Percentiles rank a stretch among this genome's conserved stretches.
These are phyloP conservation scores for Umbelopsis vinacea DNA, from an alignment of 192 early-diverging fungal genomes.

Conservation along the genomic window DNA sequence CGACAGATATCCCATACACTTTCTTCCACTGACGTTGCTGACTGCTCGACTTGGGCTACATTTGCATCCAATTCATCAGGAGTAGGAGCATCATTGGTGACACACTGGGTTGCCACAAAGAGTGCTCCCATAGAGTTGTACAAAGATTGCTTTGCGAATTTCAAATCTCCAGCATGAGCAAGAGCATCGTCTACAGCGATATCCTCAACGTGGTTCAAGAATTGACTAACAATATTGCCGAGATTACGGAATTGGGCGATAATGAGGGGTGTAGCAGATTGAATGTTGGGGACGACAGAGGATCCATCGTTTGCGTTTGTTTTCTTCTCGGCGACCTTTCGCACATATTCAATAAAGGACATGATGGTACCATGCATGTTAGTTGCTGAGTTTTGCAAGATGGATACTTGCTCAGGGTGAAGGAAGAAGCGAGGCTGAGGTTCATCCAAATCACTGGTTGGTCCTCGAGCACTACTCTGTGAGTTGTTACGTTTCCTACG, in stretches of 20 bases:
- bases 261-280: constrained; percentile 32
- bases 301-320: not conserved
- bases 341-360: constrained; percentile 9
- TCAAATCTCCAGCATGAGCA: constrained; percentile 1
- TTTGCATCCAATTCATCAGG: constrained; percentile 9
- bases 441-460: not conserved
- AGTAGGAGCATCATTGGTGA: constrained; percentile 27
- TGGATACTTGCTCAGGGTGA: constrained; percentile 11
- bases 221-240: constrained; percentile 37
- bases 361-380: constrained; percentile 7
- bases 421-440: not conserved
- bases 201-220: constrained; percentile 40
- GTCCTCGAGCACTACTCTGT: not conserved
- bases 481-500: constrained; percentile 17
- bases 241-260: constrained; percentile 44
- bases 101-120: constrained; percentile 33
- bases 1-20: constrained; percentile 23
- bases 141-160: constrained; percentile 30
- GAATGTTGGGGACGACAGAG: not conserved
- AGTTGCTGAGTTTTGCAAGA: constrained; percentile 17
- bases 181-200: constrained; percentile 11
- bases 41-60: not conserved
- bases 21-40: constrained; percentile 3
- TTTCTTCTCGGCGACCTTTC: not conserved
- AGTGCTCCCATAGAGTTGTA: constrained; percentile 35